Percentiles rank a stretch among this genome's conserved stretches.
These are phyloP conservation scores for Alternaria triticimaculans DNA, from an alignment of 2,329 filamentous ascomycete species.

Conservation along the genomic window DNA sequence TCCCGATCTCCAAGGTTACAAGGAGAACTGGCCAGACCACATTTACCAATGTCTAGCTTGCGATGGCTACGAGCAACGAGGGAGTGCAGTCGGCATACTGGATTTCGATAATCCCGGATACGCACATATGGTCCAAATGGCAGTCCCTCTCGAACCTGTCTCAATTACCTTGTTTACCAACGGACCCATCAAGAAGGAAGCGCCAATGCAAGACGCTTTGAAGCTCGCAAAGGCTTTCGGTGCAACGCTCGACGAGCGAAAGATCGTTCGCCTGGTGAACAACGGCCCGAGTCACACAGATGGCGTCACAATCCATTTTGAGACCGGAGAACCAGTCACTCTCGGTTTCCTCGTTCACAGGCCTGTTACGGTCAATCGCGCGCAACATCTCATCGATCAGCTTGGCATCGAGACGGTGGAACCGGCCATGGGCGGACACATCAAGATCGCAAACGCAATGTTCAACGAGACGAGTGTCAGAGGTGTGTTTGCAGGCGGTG, in stretches of 20 bases:
- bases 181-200: constrained; percentile 17
- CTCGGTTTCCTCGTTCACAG: constrained; percentile 38
- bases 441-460: constrained; percentile 51
- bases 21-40: constrained; percentile 58
- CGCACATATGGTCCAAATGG: constrained; percentile 37
- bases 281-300: constrained; percentile 33
- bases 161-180: constrained; percentile 39
- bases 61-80: constrained; percentile 65
- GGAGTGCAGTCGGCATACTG: constrained; percentile 41
- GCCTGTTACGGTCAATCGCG: constrained; percentile 38
- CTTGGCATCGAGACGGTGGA: constrained; percentile 48
- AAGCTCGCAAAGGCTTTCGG: constrained; percentile 28
- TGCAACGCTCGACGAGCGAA: constrained; percentile 34
- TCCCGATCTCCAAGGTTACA: constrained; percentile 61
- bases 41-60: constrained; percentile 66
- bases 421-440: constrained; percentile 50
- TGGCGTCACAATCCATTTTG: constrained; percentile 40
- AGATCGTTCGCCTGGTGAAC: constrained; percentile 32
- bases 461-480: constrained; percentile 59
- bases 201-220: constrained; percentile 27
- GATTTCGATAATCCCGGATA: constrained; percentile 28
- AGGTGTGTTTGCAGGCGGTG: constrained; percentile 63
- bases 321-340: constrained; percentile 30
- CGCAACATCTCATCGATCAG: constrained; percentile 40
- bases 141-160: constrained; percentile 28